Evolutionary conservation across 2,329 filamentous ascomycete genomes (phyloP).

Genomic region (Cadophora malorum): DNA sequence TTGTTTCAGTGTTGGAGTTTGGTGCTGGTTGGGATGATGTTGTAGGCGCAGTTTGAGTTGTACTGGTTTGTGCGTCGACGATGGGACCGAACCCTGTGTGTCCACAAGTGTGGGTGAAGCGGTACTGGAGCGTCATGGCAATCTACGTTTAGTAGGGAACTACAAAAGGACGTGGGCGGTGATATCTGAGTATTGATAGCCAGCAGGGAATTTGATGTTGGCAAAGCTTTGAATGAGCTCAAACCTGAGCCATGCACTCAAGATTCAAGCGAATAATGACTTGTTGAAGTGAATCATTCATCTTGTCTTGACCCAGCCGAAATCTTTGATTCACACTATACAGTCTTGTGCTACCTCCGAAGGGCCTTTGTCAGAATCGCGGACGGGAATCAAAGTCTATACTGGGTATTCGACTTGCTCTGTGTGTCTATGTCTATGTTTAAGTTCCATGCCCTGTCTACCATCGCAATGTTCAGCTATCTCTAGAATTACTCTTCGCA

Average conservation of each 20-base stretch:
- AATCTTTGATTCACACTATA: not conserved
- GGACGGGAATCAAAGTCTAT: not conserved
- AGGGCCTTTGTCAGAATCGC: not conserved
- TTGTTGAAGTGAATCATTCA: not conserved
- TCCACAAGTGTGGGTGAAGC: slow-evolving; percentile 31
- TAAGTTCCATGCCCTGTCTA: not conserved
- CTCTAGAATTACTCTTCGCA: slow-evolving; percentile 5
- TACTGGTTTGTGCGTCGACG: not conserved
- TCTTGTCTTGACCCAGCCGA: not conserved
- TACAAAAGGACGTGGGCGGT: not conserved
- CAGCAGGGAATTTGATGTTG: not conserved
- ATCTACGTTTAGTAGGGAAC: no score
- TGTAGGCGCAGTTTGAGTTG: not conserved
- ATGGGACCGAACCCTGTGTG: slow-evolving; percentile 31
- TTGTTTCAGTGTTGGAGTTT: not conserved
- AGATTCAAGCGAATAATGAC: not conserved
- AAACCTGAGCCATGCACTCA: not conserved
- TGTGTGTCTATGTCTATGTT: not conserved
- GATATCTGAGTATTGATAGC: not conserved
- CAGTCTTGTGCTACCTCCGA: not conserved
- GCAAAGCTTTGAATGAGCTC: not conserved
- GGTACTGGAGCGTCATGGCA: slow-evolving; percentile 31
- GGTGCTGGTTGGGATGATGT: not conserved
- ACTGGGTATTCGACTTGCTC: not conserved
- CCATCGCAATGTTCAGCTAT: not conserved